A percentile compares a stretch with the other conserved stretches of the same genome.
Evolutionary conservation across 331 rosid genomes (phyloP).

Genomic region (Acacia pycnantha): DNA sequence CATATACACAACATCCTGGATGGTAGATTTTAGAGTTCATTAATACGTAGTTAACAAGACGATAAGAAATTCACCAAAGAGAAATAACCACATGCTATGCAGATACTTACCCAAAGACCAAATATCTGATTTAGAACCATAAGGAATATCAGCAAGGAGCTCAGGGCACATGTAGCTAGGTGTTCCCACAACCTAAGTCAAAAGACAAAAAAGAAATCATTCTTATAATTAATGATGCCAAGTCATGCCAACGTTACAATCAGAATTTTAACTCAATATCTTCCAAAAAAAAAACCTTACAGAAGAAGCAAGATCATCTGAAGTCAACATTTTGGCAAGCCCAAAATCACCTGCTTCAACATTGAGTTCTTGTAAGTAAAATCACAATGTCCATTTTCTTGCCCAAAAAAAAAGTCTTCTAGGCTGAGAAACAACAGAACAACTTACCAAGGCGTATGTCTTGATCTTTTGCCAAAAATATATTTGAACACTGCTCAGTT

Average conservation of each 20-base stretch:
- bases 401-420: neutral
- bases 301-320: conserved; percentile 97
- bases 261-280: conserved; percentile 1
- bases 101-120: conserved; percentile 88
- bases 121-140: conserved; percentile 97
- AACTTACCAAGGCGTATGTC: conserved; percentile 92
- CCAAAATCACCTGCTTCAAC: conserved; percentile 91
- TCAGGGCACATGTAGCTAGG: conserved; percentile 99
- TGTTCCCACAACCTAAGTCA: conserved; percentile 90
- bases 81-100: conserved; percentile 6
- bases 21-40: conserved; percentile 31
- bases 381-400: neutral
- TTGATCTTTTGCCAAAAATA: conserved; percentile 91
- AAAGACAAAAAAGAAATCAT: conserved; percentile 2
- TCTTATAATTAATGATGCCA: conserved; percentile 18
- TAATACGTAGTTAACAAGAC: conserved; percentile 10
- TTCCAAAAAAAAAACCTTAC: conserved; percentile 49
- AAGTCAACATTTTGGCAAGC: conserved; percentile 93
- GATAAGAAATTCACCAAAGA: conserved; percentile 18
- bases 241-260: conserved; percentile 9
- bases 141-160: conserved; percentile 99
- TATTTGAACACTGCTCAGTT: conserved; percentile 86
- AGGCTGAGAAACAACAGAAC: conserved; percentile 25
- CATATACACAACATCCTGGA: conserved; percentile 97
- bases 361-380: conserved; percentile 43